Conservation (phyloP, 1,139 yeast genomes). For the Blastobotrys serpentis region DNA sequence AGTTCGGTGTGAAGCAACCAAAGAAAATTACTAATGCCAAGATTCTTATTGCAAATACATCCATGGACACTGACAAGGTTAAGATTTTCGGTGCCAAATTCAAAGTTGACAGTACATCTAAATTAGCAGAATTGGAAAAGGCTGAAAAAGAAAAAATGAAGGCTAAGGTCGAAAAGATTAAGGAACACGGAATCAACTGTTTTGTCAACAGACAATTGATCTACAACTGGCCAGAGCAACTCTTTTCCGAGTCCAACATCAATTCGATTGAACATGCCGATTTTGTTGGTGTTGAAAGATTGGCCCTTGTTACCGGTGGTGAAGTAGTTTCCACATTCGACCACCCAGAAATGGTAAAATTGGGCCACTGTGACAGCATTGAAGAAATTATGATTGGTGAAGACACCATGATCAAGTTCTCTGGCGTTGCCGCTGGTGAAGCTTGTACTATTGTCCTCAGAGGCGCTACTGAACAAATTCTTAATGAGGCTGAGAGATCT, state of each 20-base stretch:
- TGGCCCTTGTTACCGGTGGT: constrained; percentile 96
- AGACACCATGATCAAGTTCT: constrained; percentile 76
- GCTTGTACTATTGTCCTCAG: constrained; percentile 96
- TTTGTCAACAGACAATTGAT: constrained; percentile 95
- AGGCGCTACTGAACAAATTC: constrained; percentile 94
- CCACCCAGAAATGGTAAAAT: constrained; percentile 76
- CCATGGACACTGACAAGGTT: constrained; percentile 97
- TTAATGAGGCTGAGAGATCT: constrained; percentile 97
- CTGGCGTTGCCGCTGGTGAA: constrained; percentile 93
- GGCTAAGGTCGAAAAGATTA: constrained; percentile 82
- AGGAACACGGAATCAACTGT: constrained; percentile 76
- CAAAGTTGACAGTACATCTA: constrained; percentile 92
- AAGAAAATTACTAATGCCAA: constrained; percentile 79
- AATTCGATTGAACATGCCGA: constrained; percentile 98
- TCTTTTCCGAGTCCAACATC: constrained; percentile 81
- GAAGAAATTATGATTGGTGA: constrained; percentile 95
- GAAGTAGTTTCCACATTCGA: constrained; percentile 98
- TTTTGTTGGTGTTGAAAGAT: constrained; percentile 95
- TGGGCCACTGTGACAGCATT: constrained; percentile 85
- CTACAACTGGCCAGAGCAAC: constrained; percentile 96
- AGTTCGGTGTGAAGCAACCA: constrained; percentile 93
- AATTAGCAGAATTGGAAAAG: constrained; percentile 91
- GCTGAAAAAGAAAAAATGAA: constrained; percentile 96
- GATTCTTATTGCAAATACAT: constrained; percentile 89
- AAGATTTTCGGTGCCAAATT: constrained; percentile 97